Base-by-base conservation (phyloP, 2,329 filamentous ascomycete species). In the Epichloe gansuensis region DNA sequence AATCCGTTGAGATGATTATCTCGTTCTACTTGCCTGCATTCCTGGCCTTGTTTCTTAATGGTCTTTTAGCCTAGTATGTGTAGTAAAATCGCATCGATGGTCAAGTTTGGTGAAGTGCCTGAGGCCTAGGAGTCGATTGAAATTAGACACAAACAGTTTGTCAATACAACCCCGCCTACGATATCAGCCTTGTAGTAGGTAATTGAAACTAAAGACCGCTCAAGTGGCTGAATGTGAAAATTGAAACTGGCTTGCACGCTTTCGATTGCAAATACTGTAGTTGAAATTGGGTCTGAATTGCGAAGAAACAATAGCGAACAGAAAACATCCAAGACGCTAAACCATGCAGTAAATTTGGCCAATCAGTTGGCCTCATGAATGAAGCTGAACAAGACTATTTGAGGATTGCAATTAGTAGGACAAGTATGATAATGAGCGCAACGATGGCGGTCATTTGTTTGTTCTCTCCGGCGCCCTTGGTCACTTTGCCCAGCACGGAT, bases 381-480 rank as follows among this genome's bases (percentile, higher is more conserved):
- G 13, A 25, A 2, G 35, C 21, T n/a, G n/a, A 27, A n/a, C 3
- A 5, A 21, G n/a, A 3, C 67, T 68, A 90, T 70, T 93, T 93
- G 68, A 90, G 65, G 45, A 95, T 80, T 25, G 85, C 79, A 70
- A 96, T 94, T 61, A 95, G 67, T 60, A 96, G 69, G 5, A 95
- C 76, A 60, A 96, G 68, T 11, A 95, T 76, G 49, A 94, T 78
- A 59, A 96, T 93, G 64, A 95, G 71, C 17, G 84, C 77, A 58
- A 96, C 81, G 53, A 94, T 87, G 31, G 84, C 77, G 52, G 81
- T 84, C 82, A 93, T 82, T 70, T 91, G 89, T 79, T 85, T 88
- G 67, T 91, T 93, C 63, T 95, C 89, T 60, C 81, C 81, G 2
- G 89, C 89, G 56, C 82, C 83, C 58, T 82, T 73, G 11, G 85